These are phyloP conservation scores for Magnusiomyces ingens DNA, from an alignment of 1,139 yeast species.

Conservation along the genomic window DNA sequence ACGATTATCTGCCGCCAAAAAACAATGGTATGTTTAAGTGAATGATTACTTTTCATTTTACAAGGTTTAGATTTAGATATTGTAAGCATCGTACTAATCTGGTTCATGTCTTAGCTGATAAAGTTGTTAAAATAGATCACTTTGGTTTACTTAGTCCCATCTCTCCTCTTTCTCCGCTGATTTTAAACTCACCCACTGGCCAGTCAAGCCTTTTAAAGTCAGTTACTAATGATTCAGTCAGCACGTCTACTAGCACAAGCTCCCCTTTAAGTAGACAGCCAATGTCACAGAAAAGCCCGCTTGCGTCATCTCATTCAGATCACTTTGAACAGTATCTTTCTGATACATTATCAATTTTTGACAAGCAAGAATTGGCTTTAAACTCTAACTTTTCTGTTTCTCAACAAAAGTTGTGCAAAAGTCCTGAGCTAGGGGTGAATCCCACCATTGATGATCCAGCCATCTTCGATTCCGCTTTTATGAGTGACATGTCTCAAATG, in stretches of 20 bases:
- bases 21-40: too few species aligned
- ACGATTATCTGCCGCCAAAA: not conserved
- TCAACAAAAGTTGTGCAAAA: not conserved
- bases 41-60: too few species aligned
- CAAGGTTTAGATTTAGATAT: not conserved
- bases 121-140: not conserved
- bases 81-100: not conserved
- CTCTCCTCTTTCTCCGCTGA: conserved; percentile 4
- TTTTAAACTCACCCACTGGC: not conserved
- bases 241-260: too few species aligned
- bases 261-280: too few species aligned
- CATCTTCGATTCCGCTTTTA: too few species aligned
- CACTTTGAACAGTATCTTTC: conserved; percentile 2
- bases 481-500: too few species aligned
- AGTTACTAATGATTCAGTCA: too few species aligned
- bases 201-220: not conserved
- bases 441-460: not conserved
- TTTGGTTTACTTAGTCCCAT: not conserved
- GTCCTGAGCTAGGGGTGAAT: not conserved
- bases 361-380: not conserved
- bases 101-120: not conserved
- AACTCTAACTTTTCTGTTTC: not conserved
- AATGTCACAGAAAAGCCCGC: too few species aligned
- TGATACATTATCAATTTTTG: not conserved
- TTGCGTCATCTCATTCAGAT: not conserved